These are phyloP conservation scores for Coniochaeta sp. DNA, from an alignment of 2,329 filamentous ascomycete genomes.

Conservation along the genomic window DNA sequence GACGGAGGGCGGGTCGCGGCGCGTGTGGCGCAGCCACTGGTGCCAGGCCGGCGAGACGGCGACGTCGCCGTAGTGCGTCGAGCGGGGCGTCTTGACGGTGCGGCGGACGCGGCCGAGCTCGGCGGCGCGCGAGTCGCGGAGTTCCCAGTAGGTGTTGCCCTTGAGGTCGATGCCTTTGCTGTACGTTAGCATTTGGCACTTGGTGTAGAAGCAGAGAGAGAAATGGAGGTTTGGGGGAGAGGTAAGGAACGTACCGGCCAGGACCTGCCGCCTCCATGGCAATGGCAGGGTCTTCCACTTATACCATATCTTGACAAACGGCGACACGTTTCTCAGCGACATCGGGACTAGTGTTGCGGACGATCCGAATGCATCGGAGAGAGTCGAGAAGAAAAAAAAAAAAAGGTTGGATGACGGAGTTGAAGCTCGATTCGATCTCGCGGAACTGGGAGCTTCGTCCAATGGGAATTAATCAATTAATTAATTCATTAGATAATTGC, in stretches of 20 bases:
- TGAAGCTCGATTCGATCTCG: neutral
- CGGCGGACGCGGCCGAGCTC: constrained; percentile 45
- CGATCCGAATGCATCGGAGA: neutral
- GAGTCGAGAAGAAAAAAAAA: no score
- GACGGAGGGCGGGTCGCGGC: constrained; percentile 45
- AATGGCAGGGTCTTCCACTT: constrained; percentile 56
- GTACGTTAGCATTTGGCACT: neutral
- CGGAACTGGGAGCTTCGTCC: neutral
- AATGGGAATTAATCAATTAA: neutral
- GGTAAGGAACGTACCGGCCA: constrained; percentile 39
- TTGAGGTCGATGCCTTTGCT: constrained; percentile 52
- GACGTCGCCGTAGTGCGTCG: constrained; percentile 47
- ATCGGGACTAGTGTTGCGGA: neutral
- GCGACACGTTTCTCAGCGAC: constrained; percentile 25
- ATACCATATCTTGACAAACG: constrained; percentile 41
- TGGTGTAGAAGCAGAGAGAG: neutral
- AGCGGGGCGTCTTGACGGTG: constrained; percentile 52
- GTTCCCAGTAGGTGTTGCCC: constrained; percentile 65
- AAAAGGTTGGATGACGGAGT: neutral
- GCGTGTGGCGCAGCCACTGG: constrained; percentile 60
- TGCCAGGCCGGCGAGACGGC: constrained; percentile 57
- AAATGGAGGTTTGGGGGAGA: constrained; percentile 1
- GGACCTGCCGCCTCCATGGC: constrained; percentile 57
- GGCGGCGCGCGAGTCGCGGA: constrained; percentile 40
- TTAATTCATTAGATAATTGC: no score